Evolutionary conservation across 2,329 filamentous ascomycete species (phyloP), one percentile per base, ranked within the genome.

Genomic region (Pochonia chlamydosporia): DNA sequence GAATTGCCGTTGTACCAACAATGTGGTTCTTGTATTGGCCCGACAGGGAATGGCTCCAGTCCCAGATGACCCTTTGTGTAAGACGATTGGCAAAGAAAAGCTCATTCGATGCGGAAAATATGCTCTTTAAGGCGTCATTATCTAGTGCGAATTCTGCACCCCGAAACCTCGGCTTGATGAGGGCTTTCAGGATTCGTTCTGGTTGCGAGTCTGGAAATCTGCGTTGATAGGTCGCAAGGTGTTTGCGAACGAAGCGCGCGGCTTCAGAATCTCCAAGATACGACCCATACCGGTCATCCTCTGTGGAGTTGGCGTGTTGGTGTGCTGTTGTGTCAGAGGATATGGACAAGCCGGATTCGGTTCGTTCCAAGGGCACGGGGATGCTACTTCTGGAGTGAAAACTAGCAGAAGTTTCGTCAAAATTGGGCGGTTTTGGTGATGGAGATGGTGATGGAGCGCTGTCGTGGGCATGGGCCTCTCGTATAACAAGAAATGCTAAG

Each of bases 1-100:
- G 72, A 24, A 84, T 68, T 1, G 79, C 79, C 9, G 82, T 85
- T 3, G 79, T 84, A 33, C 81, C 81, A 43, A 85, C 78, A 39
- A 84, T 74, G 46, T 76, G 72, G 50, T 65, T 69, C 46, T 73
- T 67, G 56, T 81, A 82, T 49, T 74, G 71, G 3, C 66, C 57
- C 43, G 72, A 69, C 3, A 70, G 69, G 3, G 65, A 62, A 49
- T 78, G 70, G 33, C 76, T 79, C 81, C 81, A 84, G 54, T 79
- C 76, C 79, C 81, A 84, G 23, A 68, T 67, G 5, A 84, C 81
- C 23, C 81, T 73, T n/a, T 74, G 71, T 25, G 70, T 68, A 11
- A 85, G 69, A 6, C 68, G 70, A 23, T 77, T 75, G 45, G 69
- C 66, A 62, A 85, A 85, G 65, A 85, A 84, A 37, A 84, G 70